phyloP scores from a whole-genome alignment of 495 filamentous ascomycete genomes.

The Cercophora newfieldiana region DNA sequence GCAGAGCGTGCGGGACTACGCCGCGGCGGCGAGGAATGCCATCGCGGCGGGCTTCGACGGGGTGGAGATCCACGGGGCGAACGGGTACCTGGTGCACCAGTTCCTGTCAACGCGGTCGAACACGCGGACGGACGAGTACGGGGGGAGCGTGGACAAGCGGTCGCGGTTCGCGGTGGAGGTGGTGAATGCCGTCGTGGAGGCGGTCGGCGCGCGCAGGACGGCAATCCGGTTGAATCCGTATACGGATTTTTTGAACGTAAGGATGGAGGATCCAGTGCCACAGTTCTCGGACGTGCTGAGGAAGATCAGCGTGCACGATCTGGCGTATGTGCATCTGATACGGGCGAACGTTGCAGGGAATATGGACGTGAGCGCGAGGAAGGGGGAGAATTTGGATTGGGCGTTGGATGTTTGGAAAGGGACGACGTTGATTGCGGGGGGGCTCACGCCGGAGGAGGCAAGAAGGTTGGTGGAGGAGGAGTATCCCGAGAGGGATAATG shows the following conservation, averaged over 20 bases:
- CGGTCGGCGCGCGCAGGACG: conserved; percentile 62
- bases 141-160: conserved; percentile 72
- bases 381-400: conserved; percentile 53
- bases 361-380: conserved; percentile 36
- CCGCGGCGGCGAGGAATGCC: conserved; percentile 61
- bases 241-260: conserved; percentile 66
- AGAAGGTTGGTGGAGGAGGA: conserved; percentile 52
- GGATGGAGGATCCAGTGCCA: conserved; percentile 61
- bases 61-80: conserved; percentile 73
- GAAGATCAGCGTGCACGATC: conserved; percentile 52
- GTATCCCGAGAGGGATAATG: conserved; percentile 51
- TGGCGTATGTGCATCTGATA: conserved; percentile 69
- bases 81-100: conserved; percentile 76
- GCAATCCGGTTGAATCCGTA: conserved; percentile 67
- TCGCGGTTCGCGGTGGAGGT: conserved; percentile 66
- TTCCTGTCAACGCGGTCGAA: conserved; percentile 68
- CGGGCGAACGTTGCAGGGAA: conserved; percentile 52
- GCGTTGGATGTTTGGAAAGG: conserved; percentile 49
- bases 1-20: conserved; percentile 57
- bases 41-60: conserved; percentile 73
- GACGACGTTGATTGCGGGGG: conserved; percentile 64
- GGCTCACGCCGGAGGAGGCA: conserved; percentile 52
- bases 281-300: conserved; percentile 63
- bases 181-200: conserved; percentile 58
- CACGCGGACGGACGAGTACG: conserved; percentile 63